Base-by-base conservation (phyloP, 176 grass and related monocot species). In the Echinochloa phyllopogon region DNA sequence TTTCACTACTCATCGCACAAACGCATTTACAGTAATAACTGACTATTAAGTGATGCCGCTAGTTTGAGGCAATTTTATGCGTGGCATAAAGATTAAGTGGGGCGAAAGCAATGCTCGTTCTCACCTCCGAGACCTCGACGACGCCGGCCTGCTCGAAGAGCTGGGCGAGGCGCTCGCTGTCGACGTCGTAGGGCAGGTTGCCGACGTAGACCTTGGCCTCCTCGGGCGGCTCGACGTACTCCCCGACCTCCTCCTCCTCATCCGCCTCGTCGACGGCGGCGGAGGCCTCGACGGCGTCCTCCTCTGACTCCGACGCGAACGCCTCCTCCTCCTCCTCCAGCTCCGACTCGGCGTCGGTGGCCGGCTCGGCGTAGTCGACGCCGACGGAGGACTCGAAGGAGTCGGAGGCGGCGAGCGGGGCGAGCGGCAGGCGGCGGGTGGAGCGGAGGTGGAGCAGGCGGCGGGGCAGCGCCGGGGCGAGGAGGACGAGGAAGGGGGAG, bases 201-300 rank as follows among this genome's bases (percentile, higher is more conserved):
- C 97, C 97, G 8, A 96, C 78, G 65, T 89, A 99, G 21, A 99
- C 83, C 86, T 99, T 99, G 62, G 94, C 91, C 74, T 96, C 94
- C 83, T 88, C 88, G 8, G 75, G 62, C 24, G 58, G 71, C 67
- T 82, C 86, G 3, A 81, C 90, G 56, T 82, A 84, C 81, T 75
- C 84, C 21, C 77, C 95, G 60, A 63, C 78, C 55, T 62, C 85
- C 50, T 61, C 88, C n/a, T 3, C 77, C 51, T 5, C 14, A n/a
- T 8, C 62, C 29, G 42, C 84, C 3, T 20, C 76, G 0, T 39
- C 75, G 4, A 5, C 86, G 6, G 39, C 83, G 3, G 61, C 65
- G 1, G 18, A 51, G 4, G 43, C 71, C 72, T 27, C 76, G 2
- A 50, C 49, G 53, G 21, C 74, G 6, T 73, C 74, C 23, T 84